A percentile compares a stretch with the other conserved stretches of the same genome.
Evolutionary conservation across 192 early-diverging fungal genomes (phyloP).

Genomic region (Dispira parvispora): DNA sequence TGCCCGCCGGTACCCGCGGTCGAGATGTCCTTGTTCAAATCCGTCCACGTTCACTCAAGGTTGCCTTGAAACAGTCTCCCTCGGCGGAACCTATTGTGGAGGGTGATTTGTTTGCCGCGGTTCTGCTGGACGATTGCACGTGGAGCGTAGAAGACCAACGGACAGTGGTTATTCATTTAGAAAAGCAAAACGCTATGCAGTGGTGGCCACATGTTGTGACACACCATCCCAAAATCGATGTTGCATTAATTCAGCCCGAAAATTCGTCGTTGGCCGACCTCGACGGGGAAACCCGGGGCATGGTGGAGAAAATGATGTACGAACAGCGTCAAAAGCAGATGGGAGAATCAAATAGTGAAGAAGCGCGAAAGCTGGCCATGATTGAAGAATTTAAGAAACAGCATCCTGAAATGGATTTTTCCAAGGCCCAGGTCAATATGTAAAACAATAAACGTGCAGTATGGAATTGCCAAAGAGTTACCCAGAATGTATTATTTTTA

Average conservation of each 20-base stretch:
- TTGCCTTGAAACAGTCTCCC: slow-evolving; percentile 36
- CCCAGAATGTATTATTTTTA: too few species aligned
- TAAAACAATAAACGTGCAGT: neutral
- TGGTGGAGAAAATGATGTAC: slow-evolving; percentile 97
- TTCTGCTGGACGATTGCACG: slow-evolving; percentile 63
- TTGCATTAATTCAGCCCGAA: slow-evolving; percentile 76
- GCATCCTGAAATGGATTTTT: slow-evolving; percentile 51
- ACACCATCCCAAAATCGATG: slow-evolving; percentile 67
- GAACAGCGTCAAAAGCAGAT: slow-evolving; percentile 75
- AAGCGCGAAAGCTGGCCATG: slow-evolving; percentile 54
- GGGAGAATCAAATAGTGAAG: slow-evolving; percentile 61
- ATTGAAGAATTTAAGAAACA: slow-evolving; percentile 54
- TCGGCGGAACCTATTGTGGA: slow-evolving; percentile 13
- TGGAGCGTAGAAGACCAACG: slow-evolving; percentile 55
- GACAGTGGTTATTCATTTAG: slow-evolving; percentile 59
- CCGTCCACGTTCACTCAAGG: slow-evolving; percentile 43
- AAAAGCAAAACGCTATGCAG: slow-evolving; percentile 62
- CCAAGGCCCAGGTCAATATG: slow-evolving; percentile 15
- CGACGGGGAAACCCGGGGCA: slow-evolving; percentile 75
- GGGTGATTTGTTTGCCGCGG: slow-evolving; percentile 48
- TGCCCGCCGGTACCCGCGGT: slow-evolving; percentile 53
- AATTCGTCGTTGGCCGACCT: slow-evolving; percentile 74
- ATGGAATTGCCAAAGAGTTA: too few species aligned
- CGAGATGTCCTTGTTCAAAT: slow-evolving; percentile 49
- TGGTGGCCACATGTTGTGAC: slow-evolving; percentile 86